These are phyloP conservation scores for Lasiosphaeria miniovina DNA, from an alignment of 495 filamentous ascomycete species.

Conservation along the genomic window DNA sequence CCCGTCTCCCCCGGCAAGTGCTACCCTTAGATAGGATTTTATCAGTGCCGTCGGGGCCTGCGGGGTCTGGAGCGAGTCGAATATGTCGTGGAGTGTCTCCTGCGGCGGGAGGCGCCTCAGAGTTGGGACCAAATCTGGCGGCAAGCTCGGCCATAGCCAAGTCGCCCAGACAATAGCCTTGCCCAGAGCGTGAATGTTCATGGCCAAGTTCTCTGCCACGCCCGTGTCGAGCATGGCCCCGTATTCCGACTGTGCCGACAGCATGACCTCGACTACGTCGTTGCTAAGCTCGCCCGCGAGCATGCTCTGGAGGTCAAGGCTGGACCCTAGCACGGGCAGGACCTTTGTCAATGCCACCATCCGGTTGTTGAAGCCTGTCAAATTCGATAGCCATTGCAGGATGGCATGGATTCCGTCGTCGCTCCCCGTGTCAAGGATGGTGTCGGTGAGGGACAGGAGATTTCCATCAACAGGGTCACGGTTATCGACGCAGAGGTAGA, in stretches of 20 bases:
- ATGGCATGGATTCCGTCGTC: slow-evolving; percentile 14
- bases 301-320: slow-evolving; percentile 1
- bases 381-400: slow-evolving; percentile 9
- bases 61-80: slow-evolving; percentile 11
- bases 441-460: slow-evolving; percentile 10
- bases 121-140: slow-evolving; percentile 5
- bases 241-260: slow-evolving; percentile 13
- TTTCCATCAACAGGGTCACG: slow-evolving; percentile 7
- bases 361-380: slow-evolving; percentile 13
- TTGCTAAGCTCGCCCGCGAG: slow-evolving; percentile 9
- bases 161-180: slow-evolving; percentile 10
- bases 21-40: slow-evolving; percentile 12
- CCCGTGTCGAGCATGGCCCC: slow-evolving; percentile 3
- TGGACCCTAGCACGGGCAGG: slow-evolving; percentile 9
- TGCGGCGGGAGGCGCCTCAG: slow-evolving; percentile 12
- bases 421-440: slow-evolving; percentile 16
- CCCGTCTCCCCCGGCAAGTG: slow-evolving; percentile 11
- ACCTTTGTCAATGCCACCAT: slow-evolving; percentile 18
- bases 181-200: slow-evolving; percentile 16
- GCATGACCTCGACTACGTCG: slow-evolving; percentile 15
- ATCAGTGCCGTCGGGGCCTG: neutral
- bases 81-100: slow-evolving; percentile 14
- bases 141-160: slow-evolving; percentile 12
- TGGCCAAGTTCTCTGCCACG: slow-evolving; percentile 16
- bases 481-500: slow-evolving; percentile 16